phyloP scores from a whole-genome alignment of 139 green algal genomes.

The Chlorella sp. region DNA sequence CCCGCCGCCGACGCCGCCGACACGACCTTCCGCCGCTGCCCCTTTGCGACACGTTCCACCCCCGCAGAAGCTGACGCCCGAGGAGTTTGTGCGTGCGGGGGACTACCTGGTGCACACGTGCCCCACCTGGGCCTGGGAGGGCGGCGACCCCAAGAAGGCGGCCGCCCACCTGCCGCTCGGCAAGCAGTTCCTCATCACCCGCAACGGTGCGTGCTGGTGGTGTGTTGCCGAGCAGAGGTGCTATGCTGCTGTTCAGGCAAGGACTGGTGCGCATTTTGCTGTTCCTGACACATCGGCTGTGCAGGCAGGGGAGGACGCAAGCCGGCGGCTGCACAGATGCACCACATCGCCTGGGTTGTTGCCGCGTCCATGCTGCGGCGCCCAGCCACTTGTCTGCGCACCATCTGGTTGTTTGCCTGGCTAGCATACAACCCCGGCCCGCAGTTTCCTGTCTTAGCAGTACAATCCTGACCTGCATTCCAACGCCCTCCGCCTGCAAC shows the following conservation, averaged over 20 bases:
- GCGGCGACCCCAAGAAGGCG: conserved; percentile 70
- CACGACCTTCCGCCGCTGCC: neutral
- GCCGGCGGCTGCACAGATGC: no score
- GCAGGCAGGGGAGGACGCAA: no score
- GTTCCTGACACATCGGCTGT: no score
- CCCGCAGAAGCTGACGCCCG: conserved; percentile 83
- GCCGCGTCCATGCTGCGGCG: neutral
- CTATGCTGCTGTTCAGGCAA: no score
- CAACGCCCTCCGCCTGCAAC: no score
- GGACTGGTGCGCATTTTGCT: no score
- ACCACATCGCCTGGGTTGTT: no score
- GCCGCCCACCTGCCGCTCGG: conserved; percentile 71
- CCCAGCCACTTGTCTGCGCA: neutral
- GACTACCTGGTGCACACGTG: conserved; percentile 86
- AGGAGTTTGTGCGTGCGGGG: conserved; percentile 85
- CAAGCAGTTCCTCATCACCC: conserved; percentile 92
- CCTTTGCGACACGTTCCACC: neutral
- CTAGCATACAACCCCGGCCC: neutral
- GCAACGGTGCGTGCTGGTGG: conserved; percentile 66
- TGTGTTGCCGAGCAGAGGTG: no score
- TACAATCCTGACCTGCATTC: no score
- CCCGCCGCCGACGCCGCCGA: neutral
- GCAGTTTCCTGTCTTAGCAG: neutral
- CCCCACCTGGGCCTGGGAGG: conserved; percentile 88
- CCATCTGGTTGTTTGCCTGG: neutral